These are phyloP conservation scores for Suhomyces bolitotheri DNA, from an alignment of 1,139 yeast species.

Conservation along the genomic window DNA sequence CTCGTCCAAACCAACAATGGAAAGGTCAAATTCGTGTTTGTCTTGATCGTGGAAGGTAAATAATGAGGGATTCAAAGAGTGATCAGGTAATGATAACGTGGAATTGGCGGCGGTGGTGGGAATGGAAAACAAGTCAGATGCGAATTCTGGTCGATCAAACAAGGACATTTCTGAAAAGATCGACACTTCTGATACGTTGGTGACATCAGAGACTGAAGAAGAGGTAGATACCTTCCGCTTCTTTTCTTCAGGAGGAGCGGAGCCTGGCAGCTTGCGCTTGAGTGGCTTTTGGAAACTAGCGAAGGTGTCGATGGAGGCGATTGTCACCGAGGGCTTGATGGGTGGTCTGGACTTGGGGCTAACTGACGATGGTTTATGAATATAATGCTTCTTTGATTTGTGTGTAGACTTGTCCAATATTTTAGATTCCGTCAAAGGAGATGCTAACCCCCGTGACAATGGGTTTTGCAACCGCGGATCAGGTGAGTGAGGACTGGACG, in stretches of 20 bases:
- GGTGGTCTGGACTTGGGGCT: too few species aligned
- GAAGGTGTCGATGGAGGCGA: conserved; percentile 25
- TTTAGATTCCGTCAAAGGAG: too few species aligned
- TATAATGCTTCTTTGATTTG: too few species aligned
- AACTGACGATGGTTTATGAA: too few species aligned
- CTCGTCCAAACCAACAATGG: neutral
- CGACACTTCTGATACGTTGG: conserved; percentile 2
- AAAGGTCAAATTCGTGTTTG: too few species aligned
- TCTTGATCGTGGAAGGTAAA: too few species aligned
- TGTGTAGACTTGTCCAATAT: too few species aligned
- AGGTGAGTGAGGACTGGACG: too few species aligned
- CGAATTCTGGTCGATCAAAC: neutral
- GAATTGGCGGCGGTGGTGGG: conserved; percentile 2
- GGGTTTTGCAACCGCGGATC: too few species aligned
- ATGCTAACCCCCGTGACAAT: too few species aligned
- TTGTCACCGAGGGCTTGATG: conserved; percentile 28
- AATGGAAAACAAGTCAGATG: conserved; percentile 1
- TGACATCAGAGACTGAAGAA: conserved; percentile 5
- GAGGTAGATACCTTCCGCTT: conserved; percentile 12
- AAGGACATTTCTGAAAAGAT: neutral
- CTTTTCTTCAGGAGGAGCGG: conserved; percentile 3
- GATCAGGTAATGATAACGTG: conserved; percentile 6
- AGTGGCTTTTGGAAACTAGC: conserved; percentile 7
- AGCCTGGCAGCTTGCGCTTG: conserved; percentile 3
- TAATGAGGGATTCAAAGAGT: too few species aligned